Evolutionary conservation across 192 early-diverging fungal species (phyloP), one percentile per base, ranked within the genome.

Genomic region (Entomortierella parvispora): DNA sequence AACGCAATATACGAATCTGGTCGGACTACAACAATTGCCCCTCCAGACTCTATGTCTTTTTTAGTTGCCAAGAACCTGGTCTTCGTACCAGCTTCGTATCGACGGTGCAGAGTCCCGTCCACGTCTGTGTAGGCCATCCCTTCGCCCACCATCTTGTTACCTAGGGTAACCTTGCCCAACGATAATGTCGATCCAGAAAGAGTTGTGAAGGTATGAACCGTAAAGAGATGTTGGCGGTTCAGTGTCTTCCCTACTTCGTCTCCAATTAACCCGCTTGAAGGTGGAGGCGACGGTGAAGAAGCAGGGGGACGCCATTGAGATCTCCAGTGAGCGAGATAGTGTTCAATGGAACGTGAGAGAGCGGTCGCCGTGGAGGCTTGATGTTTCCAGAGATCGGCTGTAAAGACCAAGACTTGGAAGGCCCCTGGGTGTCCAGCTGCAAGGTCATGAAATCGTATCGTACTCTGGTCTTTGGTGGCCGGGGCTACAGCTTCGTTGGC

Each of bases 391-490:
- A 63, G 29, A 31, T 68, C 57, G 0, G 56, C 45, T 0, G 49
- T 23, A 29, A 68, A 68, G 34, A 68, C 57, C 25, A 68, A 11
- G 18, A 68, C 37, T 5, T 68, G 66, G n/a, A 68, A 68, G 34
- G 23, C 20, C 12, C 66, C 56, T n/a, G 49, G 31, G 7, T 12
- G 17, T n/a, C n/a, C n/a, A n/a, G n/a, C n/a, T n/a, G n/a, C n/a
- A n/a, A n/a, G 12, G 46, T 33, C 0, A 59, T 8, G 17, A 68
- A 34, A 3, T 60, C 48, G 34, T 68, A 47, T 4, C 57, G 44
- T n/a, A n/a, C n/a, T n/a, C n/a, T n/a, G n/a, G n/a, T n/a, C n/a
- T n/a, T n/a, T n/a, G 48, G 22, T n/a, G n/a, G n/a, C n/a, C n/a
- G n/a, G n/a, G n/a, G n/a, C n/a, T n/a, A n/a, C n/a, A n/a, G n/a